A percentile compares a stretch with the other conserved stretches of the same genome.
Evolutionary conservation across 495 filamentous ascomycete species (phyloP).

Genomic region (Xylaria longipes): DNA sequence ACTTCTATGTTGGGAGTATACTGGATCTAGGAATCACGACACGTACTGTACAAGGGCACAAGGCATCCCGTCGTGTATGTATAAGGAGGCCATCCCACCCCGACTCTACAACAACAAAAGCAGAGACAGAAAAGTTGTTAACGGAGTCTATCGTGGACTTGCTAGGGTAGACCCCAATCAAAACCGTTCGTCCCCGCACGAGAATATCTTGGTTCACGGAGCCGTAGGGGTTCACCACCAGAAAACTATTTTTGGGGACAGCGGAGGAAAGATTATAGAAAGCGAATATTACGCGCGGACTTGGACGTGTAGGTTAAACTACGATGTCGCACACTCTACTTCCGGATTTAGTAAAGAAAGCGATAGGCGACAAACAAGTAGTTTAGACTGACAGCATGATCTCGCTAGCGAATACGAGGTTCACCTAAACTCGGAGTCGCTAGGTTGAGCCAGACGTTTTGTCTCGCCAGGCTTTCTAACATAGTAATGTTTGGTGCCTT

Average conservation of each 20-base stretch:
- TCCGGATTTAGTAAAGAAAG: background rate
- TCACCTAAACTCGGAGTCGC: background rate
- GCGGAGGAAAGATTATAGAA: background rate
- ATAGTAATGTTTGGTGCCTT: background rate
- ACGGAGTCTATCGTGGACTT: background rate
- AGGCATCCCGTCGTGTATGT: background rate
- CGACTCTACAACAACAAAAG: no score
- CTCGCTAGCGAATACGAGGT: slow-evolving; percentile 22
- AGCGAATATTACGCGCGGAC: background rate
- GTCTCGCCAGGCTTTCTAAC: background rate
- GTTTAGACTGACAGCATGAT: background rate
- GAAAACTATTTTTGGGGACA: background rate
- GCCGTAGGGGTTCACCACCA: background rate
- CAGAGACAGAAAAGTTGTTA: background rate
- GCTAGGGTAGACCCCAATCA: background rate
- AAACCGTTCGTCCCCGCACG: background rate
- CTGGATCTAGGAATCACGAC: background rate
- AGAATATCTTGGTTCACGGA: slow-evolving; percentile 6
- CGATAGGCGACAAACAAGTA: slow-evolving; percentile 2
- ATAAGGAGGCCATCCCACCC: background rate
- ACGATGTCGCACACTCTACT: background rate
- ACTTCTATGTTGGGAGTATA: background rate
- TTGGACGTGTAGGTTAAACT: background rate
- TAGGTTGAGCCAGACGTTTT: background rate
- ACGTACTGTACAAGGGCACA: background rate